Evolutionary conservation across 2,329 filamentous ascomycete species (phyloP), one percentile per base, ranked within the genome.

Genomic region (Cordyceps militaris): DNA sequence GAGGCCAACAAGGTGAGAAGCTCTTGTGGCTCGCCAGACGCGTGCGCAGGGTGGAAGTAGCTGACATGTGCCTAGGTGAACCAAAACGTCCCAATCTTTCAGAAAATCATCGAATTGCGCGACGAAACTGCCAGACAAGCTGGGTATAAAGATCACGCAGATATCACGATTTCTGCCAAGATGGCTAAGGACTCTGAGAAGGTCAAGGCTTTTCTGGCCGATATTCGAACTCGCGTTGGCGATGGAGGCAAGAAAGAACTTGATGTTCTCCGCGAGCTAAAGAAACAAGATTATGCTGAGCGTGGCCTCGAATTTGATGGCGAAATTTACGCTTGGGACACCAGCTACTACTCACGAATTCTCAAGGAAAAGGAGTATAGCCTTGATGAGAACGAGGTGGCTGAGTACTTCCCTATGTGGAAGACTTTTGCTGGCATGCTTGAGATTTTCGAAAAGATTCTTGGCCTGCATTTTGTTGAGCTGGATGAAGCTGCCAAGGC

Each of bases 251-350:
- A 78, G 58, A 84, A 86, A 69, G 89, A 94, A 72, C 83, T 84
- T 43, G 76, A 80, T 46, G 84, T 86, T 65, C 76, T 95, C n/a
- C 78, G 87, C 61, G 80, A 83, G 62, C 76, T 92, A 64, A 94
- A 94, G 79, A 84, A 88, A 73, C 76, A 80, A 56, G 86, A 91
- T 63, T 77, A 82, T 56, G 79, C 83, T 64, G 75, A 79, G 21
- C 79, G 84, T 26, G 81, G 81, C 9, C 64, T 84, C 8, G 73
- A 77, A 3, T 79, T 81, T 56, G 86, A 89, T 64, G 83, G 81
- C 50, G 84, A 84, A 64, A 91, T 92, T 70, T 93, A 89, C 70
- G 81, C 92, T 42, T 94, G 90, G 89, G 89, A 94, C 64, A 81
- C 88, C 67, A 79, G 87, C 43, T 94, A 84, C 73, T 94, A 93